Evolutionary conservation across 441 rosid genomes (phyloP).

Genomic region (Hura crepitans): DNA sequence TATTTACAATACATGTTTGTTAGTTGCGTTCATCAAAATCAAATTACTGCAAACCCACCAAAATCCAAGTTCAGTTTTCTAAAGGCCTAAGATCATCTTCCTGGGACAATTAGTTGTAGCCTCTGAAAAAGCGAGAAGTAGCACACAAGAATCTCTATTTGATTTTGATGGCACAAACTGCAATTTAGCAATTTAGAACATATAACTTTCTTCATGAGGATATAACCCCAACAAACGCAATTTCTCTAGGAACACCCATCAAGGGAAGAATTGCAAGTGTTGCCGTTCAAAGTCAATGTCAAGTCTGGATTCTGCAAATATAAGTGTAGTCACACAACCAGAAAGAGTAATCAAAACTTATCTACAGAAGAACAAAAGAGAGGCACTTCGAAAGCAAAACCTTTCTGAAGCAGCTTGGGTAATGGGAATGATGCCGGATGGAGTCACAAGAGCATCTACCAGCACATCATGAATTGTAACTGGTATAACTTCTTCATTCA

Average conservation of each 20-base stretch:
- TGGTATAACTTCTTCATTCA: slow-evolving; percentile 62
- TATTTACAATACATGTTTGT: background rate
- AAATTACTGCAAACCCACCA: slow-evolving; percentile 4
- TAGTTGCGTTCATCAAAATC: slow-evolving; percentile 4
- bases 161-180: background rate
- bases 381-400: slow-evolving; percentile 13
- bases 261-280: background rate
- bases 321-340: slow-evolving; percentile 2
- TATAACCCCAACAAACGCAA: background rate
- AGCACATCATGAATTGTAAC: slow-evolving; percentile 51
- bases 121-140: slow-evolving; percentile 16
- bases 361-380: background rate
- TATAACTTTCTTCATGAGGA: slow-evolving; percentile 12
- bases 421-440: slow-evolving; percentile 61
- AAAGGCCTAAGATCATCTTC: background rate
- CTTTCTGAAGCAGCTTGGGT: slow-evolving; percentile 39
- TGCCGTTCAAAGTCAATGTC: slow-evolving; percentile 17
- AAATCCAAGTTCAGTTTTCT: background rate
- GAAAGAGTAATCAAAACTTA: slow-evolving; percentile 13
- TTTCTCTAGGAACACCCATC: background rate
- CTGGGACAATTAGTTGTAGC: slow-evolving; percentile 4
- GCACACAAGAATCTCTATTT: background rate
- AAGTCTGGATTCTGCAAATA: slow-evolving; percentile 34
- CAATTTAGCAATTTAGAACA: background rate
- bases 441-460: slow-evolving; percentile 70